These are phyloP conservation scores for Crassisporium funariophilum DNA, from an alignment of 768 basidiomycete species.

Conservation along the genomic window DNA sequence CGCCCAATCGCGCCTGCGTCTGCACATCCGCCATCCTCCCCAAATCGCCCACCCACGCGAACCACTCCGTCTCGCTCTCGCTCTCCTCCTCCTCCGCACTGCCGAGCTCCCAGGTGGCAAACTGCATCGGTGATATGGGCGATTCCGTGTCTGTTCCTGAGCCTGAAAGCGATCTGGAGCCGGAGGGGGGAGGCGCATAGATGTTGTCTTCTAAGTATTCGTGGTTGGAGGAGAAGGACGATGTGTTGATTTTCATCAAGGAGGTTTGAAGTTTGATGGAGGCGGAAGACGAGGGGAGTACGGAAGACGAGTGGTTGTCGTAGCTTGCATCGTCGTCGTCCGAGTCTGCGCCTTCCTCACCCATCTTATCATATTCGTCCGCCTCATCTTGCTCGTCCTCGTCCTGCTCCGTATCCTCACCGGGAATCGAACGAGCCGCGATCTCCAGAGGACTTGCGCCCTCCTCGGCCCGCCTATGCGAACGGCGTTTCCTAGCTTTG, in stretches of 20 bases:
- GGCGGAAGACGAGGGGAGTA: too few species aligned
- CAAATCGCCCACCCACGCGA: slow-evolving; percentile 65
- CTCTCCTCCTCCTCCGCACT: slow-evolving; percentile 40
- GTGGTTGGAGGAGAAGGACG: too few species aligned
- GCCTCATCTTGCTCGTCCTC: slow-evolving; percentile 8
- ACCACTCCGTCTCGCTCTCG: slow-evolving; percentile 65
- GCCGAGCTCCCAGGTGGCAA: too few species aligned
- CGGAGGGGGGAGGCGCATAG: background rate
- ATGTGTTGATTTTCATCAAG: too few species aligned
- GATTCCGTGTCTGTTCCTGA: background rate
- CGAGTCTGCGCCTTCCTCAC: slow-evolving; percentile 9
- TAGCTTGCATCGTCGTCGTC: background rate
- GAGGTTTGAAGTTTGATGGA: too few species aligned
- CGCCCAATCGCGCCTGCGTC: slow-evolving; percentile 9
- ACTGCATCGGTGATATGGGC: slow-evolving; percentile 11
- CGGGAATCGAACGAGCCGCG: background rate
- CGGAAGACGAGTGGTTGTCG: too few species aligned
- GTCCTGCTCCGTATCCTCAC: background rate
- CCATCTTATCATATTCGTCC: slow-evolving; percentile 3
- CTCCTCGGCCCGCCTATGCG: background rate
- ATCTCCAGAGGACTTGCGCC: too few species aligned
- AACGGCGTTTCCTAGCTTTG: slow-evolving; percentile 9
- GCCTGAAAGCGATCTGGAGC: too few species aligned
- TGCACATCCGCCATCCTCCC: slow-evolving; percentile 32
- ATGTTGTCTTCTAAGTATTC: background rate